Conservation (phyloP, 2,329 filamentous ascomycete genomes). For the Dryadomyces quercivorus region DNA sequence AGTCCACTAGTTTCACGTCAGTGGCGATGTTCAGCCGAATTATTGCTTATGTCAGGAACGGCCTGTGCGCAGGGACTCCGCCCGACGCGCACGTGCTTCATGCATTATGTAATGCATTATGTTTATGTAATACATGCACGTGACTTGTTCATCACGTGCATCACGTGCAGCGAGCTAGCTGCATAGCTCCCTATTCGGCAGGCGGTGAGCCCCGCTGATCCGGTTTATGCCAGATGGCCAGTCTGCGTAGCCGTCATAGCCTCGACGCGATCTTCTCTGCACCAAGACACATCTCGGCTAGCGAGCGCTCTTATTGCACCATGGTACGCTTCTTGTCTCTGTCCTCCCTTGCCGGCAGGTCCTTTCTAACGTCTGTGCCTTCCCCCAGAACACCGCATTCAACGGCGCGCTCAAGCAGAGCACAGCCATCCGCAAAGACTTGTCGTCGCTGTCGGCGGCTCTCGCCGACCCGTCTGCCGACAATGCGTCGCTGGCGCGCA, state of each 20-base stretch:
- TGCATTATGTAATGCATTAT: neutral
- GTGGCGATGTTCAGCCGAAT: no score
- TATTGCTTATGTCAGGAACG: no score
- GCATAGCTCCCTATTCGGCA: neutral
- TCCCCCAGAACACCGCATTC: slow-evolving; percentile 64
- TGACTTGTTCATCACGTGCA: neutral
- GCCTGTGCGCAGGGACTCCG: no score
- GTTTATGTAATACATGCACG: neutral
- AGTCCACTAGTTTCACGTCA: no score
- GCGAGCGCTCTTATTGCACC: neutral
- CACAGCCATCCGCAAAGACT: slow-evolving; percentile 66
- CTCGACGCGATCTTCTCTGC: neutral
- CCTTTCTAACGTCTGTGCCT: neutral
- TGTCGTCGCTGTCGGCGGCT: slow-evolving; percentile 21
- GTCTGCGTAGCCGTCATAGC: neutral
- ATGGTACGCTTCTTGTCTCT: neutral
- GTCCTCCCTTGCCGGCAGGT: neutral
- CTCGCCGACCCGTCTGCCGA: slow-evolving; percentile 24
- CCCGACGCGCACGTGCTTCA: no score
- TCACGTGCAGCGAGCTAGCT: neutral
- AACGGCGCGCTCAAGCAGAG: slow-evolving; percentile 81
- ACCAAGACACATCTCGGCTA: neutral
- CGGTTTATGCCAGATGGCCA: neutral
- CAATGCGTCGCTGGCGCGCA: neutral
- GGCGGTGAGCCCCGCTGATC: neutral